Evolutionary conservation across 1,284 basidiomycete species (phyloP), one percentile per base, ranked within the genome.

Genomic region (Mycosarcoma maydis): DNA sequence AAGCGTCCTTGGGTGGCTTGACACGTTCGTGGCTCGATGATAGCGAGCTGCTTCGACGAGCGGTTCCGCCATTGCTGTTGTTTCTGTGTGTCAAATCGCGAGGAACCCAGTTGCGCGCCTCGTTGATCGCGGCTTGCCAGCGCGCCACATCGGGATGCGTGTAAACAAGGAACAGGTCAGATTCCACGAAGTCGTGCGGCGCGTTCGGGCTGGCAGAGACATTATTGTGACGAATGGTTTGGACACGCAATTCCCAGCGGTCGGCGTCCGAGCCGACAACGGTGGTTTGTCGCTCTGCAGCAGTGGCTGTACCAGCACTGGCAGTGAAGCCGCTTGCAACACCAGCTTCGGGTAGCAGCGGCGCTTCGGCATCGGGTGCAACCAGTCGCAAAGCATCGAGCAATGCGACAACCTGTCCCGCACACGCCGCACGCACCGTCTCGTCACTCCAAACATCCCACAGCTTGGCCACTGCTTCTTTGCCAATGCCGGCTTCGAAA

Each of bases 371-470:
- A 3, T 61, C 50, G 5, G 62, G 23, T 24, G 68, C 57, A 1
- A 65, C 61, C 11, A 71, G 51, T 17, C 58, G 49, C 30, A 71
- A 23, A 6, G 58, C 62, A 45, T 71, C 68, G 0, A 71, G 47
- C 17, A 71, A 17, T 6, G 36, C 44, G 2, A 20, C 37, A 8
- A 71, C 49, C 0, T 50, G 44, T 2, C 68, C 68, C 9, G 53
- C 68, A 20, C 68, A 71, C 1, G 54, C 62, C 0, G 57, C 57
- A 7, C 68, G 49, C 11, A 66, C 56, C 13, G 51, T 45, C 43
- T 66, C 61, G 32, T 65, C 57, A 24, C 34, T 53, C 68, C 68
- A 71, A 5, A 71, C 55, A 46, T 71, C 58, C 57, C 57, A 61
- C 16, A 71, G 43, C 47, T 62, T 60, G 10, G 54, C 50, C 1